Evolutionary conservation across 441 rosid species (phyloP).

Genomic region (Populus trichocarpa): DNA sequence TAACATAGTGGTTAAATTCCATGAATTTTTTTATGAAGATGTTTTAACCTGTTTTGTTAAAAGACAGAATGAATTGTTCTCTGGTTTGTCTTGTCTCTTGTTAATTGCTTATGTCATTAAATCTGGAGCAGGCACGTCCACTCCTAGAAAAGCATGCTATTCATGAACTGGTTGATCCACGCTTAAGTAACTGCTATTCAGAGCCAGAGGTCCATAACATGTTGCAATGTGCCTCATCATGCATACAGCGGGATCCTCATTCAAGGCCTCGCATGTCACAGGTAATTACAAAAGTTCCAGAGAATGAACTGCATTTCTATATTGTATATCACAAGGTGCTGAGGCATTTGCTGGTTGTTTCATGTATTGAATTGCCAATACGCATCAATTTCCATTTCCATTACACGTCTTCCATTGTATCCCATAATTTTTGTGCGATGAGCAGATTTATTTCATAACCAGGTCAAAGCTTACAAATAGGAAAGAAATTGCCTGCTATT

Average conservation of each 20-base stretch:
- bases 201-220: conserved; percentile 64
- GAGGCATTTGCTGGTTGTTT: background rate
- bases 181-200: conserved; percentile 44
- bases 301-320: background rate
- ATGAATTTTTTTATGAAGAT: background rate
- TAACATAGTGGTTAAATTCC: background rate
- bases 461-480: background rate
- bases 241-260: conserved; percentile 75
- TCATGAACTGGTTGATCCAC: conserved; percentile 66
- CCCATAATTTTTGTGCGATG: background rate
- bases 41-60: background rate
- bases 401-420: background rate
- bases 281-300: conserved; percentile 33
- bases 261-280: conserved; percentile 97
- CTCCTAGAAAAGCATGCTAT: conserved; percentile 66
- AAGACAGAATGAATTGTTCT: background rate
- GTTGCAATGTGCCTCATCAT: conserved; percentile 79
- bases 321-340: background rate
- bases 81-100: conserved; percentile 9
- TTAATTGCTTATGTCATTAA: conserved; percentile 11
- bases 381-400: background rate
- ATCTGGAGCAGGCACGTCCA: conserved; percentile 75
- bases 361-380: background rate
- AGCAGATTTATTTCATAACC: background rate
- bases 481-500: background rate